Evolutionary conservation across 148 eudicot species (phyloP).

Genomic region (Persicaria maculosa): DNA sequence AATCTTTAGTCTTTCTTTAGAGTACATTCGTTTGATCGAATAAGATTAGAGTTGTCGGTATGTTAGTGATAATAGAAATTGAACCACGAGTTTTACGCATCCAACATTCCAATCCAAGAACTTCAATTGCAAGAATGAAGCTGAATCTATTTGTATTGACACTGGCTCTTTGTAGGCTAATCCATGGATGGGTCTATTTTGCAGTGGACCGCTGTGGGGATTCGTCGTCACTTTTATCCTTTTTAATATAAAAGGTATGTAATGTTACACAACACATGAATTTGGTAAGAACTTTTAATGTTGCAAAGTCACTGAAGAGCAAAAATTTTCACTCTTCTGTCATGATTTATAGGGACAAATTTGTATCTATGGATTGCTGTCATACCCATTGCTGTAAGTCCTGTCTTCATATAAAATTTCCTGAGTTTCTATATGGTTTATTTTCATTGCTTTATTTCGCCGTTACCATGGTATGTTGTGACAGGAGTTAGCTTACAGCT

Average conservation of each 20-base stretch:
- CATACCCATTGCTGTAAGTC: constrained; percentile 87
- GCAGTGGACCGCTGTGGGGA: constrained; percentile 96
- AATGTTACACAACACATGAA: background rate
- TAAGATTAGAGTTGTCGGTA: too few relatives aligned
- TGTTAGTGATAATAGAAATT: too few relatives aligned
- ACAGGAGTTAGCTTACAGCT: constrained; percentile 35
- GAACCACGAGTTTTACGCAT: too few relatives aligned
- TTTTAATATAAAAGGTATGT: constrained; percentile 73
- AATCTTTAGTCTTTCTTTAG: background rate
- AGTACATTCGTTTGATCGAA: constrained; percentile 22
- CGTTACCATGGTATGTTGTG: background rate
- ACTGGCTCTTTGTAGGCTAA: too few relatives aligned
- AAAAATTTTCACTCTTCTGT: background rate
- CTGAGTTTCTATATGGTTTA: too few relatives aligned
- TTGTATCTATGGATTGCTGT: constrained; percentile 96
- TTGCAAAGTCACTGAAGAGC: background rate
- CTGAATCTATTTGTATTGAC: too few relatives aligned
- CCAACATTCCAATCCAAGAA: too few relatives aligned
- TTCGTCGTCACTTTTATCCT: constrained; percentile 93
- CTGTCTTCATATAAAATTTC: background rate
- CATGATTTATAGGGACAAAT: constrained; percentile 71
- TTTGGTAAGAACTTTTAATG: background rate
- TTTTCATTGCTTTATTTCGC: too few relatives aligned
- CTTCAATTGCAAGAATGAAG: too few relatives aligned
- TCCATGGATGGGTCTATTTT: constrained; percentile 17